Conservation (phyloP, 345 rosid species). For the Noccaea bulbosa region DNA sequence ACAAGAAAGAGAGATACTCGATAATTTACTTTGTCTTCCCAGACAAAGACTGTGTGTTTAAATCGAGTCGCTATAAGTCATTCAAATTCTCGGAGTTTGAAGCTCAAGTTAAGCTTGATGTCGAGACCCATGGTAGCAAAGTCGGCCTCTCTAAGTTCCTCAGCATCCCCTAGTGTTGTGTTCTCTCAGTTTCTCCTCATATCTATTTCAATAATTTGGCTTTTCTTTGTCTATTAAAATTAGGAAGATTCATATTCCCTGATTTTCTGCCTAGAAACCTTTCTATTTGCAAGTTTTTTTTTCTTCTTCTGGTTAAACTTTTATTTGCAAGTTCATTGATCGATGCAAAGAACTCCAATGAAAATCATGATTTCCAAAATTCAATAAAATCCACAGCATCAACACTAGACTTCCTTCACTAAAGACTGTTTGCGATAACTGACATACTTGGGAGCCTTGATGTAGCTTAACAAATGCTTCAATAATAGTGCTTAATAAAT, state of each 20-base stretch:
- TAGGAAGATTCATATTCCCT: not conserved
- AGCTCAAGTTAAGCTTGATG: constrained; percentile 64
- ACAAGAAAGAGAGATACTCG: constrained; percentile 55
- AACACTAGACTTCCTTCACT: too few species aligned
- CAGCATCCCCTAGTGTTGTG: constrained; percentile 2
- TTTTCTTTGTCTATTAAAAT: not conserved
- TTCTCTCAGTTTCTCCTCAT: not conserved
- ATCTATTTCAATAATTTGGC: too few species aligned
- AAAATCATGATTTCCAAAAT: too few species aligned
- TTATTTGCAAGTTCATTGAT: too few species aligned
- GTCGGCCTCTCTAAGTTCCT: constrained; percentile 66
- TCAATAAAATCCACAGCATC: too few species aligned
- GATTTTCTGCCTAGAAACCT: not conserved
- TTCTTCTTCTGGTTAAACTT: not conserved
- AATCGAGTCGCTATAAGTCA: constrained; percentile 59
- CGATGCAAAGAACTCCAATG: too few species aligned
- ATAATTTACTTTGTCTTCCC: constrained; percentile 77
- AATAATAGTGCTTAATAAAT: too few species aligned
- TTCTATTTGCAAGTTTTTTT: not conserved
- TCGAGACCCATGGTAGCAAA: constrained; percentile 56
- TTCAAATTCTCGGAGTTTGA: constrained; percentile 66
- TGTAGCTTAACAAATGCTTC: too few species aligned
- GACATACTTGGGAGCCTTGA: too few species aligned
- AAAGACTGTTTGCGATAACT: too few species aligned
- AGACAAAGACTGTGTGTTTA: constrained; percentile 46